These are phyloP conservation scores for Penicillium sp. DNA, from an alignment of 2,329 filamentous ascomycete species.

Conservation along the genomic window DNA sequence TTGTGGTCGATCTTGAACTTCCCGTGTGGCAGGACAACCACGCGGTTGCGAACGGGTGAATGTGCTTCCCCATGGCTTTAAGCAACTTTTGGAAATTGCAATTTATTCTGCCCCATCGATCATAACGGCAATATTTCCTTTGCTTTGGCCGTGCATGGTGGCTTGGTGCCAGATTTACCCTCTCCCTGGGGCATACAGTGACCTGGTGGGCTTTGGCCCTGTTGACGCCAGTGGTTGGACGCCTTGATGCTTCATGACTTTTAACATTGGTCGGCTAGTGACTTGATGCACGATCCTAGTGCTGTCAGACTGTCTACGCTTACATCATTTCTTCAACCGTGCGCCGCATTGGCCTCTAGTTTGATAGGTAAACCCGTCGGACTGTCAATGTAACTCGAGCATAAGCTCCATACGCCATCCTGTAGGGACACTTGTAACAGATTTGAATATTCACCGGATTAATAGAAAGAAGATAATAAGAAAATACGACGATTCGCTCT, in stretches of 20 bases:
- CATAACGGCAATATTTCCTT: conserved; percentile 4
- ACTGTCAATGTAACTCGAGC: conserved; percentile 10
- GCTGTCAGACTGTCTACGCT: conserved; percentile 14
- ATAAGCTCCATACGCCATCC: neutral
- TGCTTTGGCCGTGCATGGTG: conserved; percentile 17
- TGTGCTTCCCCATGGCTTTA: neutral
- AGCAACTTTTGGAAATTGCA: neutral
- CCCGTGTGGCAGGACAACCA: conserved; percentile 52
- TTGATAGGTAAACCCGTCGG: conserved; percentile 3
- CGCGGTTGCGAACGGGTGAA: conserved; percentile 4
- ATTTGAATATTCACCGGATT: neutral
- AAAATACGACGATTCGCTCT: neutral
- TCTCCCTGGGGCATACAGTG: conserved; percentile 12
- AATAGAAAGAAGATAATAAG: neutral
- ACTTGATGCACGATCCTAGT: conserved; percentile 8
- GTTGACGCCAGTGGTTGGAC: conserved; percentile 8
- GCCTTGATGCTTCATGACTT: conserved; percentile 16
- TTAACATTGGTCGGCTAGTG: conserved; percentile 12
- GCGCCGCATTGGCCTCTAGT: neutral
- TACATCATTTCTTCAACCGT: conserved; percentile 3
- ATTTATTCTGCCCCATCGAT: neutral
- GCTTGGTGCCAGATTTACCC: conserved; percentile 14
- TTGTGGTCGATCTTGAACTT: conserved; percentile 79
- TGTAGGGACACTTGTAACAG: neutral
- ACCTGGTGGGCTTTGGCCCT: conserved; percentile 20